Evolutionary conservation across 1,284 basidiomycete genomes (phyloP).

Genomic region (Cutaneotrichosporon spelunceum): DNA sequence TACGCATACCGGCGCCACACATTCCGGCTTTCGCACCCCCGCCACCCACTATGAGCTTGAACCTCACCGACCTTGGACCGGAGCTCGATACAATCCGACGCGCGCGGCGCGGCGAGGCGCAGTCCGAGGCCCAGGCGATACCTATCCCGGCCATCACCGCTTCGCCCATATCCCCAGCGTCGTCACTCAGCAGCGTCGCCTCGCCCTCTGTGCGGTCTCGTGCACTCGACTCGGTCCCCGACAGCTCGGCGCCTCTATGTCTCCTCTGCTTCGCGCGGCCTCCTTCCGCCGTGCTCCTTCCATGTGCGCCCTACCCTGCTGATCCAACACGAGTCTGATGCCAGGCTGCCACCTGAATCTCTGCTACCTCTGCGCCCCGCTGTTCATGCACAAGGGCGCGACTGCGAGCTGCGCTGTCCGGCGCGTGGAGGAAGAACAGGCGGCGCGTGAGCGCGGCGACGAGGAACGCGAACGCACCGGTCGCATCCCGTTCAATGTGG

Average conservation of each 20-base stretch:
- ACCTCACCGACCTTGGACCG: constrained; percentile 21
- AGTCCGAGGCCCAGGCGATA: background rate
- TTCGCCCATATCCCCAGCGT: constrained; percentile 2
- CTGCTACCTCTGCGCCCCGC: constrained; percentile 41
- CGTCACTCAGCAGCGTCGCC: background rate
- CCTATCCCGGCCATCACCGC: background rate
- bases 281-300: constrained; percentile 39
- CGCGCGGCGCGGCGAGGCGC: constrained; percentile 9
- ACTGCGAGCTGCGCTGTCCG: background rate
- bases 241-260: constrained; percentile 15
- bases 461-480: background rate
- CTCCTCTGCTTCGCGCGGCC: constrained; percentile 37
- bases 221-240: background rate
- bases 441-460: background rate
- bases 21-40: too few relatives aligned
- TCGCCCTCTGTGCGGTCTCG: background rate
- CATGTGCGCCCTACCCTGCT: constrained; percentile 31
- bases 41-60: constrained; percentile 17
- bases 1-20: background rate
- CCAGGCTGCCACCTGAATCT: constrained; percentile 44
- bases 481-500: constrained; percentile 27
- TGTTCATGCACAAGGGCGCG: constrained; percentile 26
- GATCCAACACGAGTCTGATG: constrained; percentile 16
- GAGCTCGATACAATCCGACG: constrained; percentile 22
- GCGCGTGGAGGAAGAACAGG: background rate